These are phyloP conservation scores for Earliella scabrosa DNA, from an alignment of 1,284 basidiomycete genomes.

Conservation along the genomic window DNA sequence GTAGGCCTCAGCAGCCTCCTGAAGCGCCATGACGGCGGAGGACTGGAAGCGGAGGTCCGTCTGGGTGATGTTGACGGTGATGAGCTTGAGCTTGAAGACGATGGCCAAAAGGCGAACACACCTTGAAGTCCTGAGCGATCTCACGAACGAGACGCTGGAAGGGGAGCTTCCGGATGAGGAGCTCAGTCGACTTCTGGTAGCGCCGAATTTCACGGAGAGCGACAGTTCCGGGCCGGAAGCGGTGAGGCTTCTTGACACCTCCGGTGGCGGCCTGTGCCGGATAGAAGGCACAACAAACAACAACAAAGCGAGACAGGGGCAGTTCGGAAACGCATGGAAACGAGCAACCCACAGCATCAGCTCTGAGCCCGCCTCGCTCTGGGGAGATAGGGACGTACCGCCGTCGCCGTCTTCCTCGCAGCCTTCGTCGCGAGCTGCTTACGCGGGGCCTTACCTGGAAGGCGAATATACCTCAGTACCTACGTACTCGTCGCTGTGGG, in stretches of 20 bases:
- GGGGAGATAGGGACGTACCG: conserved; percentile 50
- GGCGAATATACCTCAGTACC: conserved; percentile 18
- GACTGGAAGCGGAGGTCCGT: conserved; percentile 97
- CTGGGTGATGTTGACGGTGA: conserved; percentile 39
- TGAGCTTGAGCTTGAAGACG: conserved; percentile 1
- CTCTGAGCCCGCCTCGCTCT: conserved; percentile 13
- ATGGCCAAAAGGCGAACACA: conserved; percentile 34
- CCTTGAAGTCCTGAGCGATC: conserved; percentile 98
- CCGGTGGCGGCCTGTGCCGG: conserved; percentile 75
- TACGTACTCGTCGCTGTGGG: conserved; percentile 24
- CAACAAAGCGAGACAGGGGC: conserved; percentile 25
- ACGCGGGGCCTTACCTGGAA: conserved; percentile 79
- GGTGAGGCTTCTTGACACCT: conserved; percentile 97
- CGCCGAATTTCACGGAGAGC: conserved; percentile 97
- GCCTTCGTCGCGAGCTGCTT: conserved; percentile 94
- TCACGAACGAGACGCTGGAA: conserved; percentile 97
- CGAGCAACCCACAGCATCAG: conserved; percentile 30
- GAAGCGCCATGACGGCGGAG: conserved; percentile 93
- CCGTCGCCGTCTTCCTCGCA: conserved; percentile 77
- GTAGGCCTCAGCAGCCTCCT: conserved; percentile 97
- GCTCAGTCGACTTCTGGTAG: conserved; percentile 97
- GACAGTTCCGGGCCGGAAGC: conserved; percentile 98
- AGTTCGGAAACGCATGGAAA: conserved; percentile 20
- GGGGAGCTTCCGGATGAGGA: conserved; percentile 94
- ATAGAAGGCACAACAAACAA: conserved; percentile 26